Percentiles rank a stretch among this genome's conserved stretches.
phyloP scores from a whole-genome alignment of 2,329 filamentous ascomycete genomes.

The Periconia macrospinosa region DNA sequence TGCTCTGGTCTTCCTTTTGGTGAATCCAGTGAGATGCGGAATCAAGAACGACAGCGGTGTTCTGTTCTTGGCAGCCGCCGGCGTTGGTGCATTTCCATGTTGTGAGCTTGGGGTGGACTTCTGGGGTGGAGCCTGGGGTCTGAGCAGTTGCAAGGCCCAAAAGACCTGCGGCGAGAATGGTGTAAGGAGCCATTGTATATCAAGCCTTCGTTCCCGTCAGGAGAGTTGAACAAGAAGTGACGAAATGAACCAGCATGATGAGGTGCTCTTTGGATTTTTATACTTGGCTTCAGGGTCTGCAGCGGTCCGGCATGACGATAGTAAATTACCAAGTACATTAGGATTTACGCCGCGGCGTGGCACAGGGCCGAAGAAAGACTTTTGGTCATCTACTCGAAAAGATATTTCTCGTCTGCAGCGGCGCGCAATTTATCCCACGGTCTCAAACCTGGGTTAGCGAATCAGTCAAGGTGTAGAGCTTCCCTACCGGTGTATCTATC shows the following conservation, averaged over 20 bases:
- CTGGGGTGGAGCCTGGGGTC: constrained; percentile 36
- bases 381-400: not conserved
- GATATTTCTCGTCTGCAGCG: not conserved
- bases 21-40: constrained; percentile 50
- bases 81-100: constrained; percentile 57
- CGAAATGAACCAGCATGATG: not conserved
- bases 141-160: constrained; percentile 33
- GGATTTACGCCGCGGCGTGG: not conserved
- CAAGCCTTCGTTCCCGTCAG: constrained; percentile 2
- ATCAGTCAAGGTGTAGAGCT: not conserved
- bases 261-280: constrained; percentile 5
- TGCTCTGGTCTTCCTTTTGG: constrained; percentile 40
- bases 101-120: constrained; percentile 55
- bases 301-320: constrained; percentile 6
- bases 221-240: constrained; percentile 2
- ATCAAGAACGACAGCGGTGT: constrained; percentile 56
- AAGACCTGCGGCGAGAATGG: constrained; percentile 27
- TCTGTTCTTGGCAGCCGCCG: constrained; percentile 52
- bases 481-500: not conserved
- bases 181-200: constrained; percentile 26
- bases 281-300: not conserved
- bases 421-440: not conserved
- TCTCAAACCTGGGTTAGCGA: not conserved
- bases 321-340: constrained; percentile 11
- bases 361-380: not conserved